Evolutionary conservation across 164 flowering plant genomes (phyloP), one percentile per base, ranked within the genome.

Genomic region (Euptelea pleiosperma): DNA sequence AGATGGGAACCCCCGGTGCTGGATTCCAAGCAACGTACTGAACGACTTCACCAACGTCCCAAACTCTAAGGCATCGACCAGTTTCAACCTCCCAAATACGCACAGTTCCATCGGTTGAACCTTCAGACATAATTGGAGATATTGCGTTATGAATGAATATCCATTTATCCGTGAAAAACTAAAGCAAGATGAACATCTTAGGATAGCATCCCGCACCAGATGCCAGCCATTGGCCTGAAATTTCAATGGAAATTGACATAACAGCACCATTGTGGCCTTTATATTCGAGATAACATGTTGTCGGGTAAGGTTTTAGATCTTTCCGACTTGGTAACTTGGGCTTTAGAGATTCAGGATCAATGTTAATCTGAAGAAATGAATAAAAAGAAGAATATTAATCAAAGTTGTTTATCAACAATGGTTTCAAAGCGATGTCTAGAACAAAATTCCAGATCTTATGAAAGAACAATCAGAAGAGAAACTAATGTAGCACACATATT

Each of bases 51-150:
- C 79, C 90, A 55, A 89, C 28, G 30, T 79, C 82, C 92, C 90
- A 94, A 10, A 76, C 71, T 73, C 64, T 79, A 48, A 82, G 72
- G 50, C 96, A 89, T 69, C 96, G 79, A 49, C 91, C 88, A 77
- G 90, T 84, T 70, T 79, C 94, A 69, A 94, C 84, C 68, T 94
- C 98, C 99, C 99, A 94, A 51, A 94, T 36, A 36, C 99, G 93
- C 16, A 94, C 86, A 56, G 91, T 81, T 59, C 91, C 93, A 82
- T 91, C 99, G 44, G 24, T 67, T 37, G 97, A 93, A 68, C 97
- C 97, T 93, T 69, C 33, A 69, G 19, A 37, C 22, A 45, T 16
- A 16, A 18, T 2, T 57, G 24, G 48, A 58, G 14, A 57, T 22
- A 14, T 58, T 39, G n/a, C 55, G 69, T 65, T 16, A 30, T 2